phyloP scores from a whole-genome alignment of 495 filamentous ascomycete genomes.

The Bryoglossum gracile region DNA sequence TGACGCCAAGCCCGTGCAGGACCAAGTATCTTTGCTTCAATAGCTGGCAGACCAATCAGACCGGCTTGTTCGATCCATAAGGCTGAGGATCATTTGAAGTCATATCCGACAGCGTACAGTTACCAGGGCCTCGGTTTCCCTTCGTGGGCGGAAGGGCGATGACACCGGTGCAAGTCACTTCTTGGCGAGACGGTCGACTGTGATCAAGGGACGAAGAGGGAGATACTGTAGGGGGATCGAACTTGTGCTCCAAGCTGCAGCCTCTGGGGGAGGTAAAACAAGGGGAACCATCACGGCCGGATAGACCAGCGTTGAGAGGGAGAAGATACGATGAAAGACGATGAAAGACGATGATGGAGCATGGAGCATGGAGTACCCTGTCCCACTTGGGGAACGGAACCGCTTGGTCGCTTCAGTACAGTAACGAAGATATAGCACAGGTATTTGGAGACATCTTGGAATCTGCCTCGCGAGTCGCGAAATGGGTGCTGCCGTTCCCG shows the following conservation, averaged over 20 bases:
- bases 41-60: slow-evolving; percentile 1
- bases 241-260: background rate
- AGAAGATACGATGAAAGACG: background rate
- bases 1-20: slow-evolving; percentile 18
- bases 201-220: too few species aligned
- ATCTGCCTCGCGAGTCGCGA: slow-evolving; percentile 21
- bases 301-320: background rate
- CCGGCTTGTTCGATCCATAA: slow-evolving; percentile 11
- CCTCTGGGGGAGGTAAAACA: slow-evolving; percentile 9
- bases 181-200: background rate
- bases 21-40: slow-evolving; percentile 1
- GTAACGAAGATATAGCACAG: background rate
- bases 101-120: slow-evolving; percentile 19
- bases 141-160: background rate
- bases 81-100: slow-evolving; percentile 14
- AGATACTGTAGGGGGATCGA: background rate
- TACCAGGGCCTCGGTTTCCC: background rate
- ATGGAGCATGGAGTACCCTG: too few species aligned
- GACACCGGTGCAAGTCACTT: background rate
- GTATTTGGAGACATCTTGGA: slow-evolving; percentile 5
- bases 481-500: slow-evolving; percentile 13
- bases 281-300: slow-evolving; percentile 1
- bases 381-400: too few species aligned
- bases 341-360: too few species aligned
- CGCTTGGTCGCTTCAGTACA: too few species aligned